Percentiles rank a stretch among this genome's conserved stretches.
Evolutionary conservation across 495 filamentous ascomycete species (phyloP).

Genomic region (Xylaria venustula): DNA sequence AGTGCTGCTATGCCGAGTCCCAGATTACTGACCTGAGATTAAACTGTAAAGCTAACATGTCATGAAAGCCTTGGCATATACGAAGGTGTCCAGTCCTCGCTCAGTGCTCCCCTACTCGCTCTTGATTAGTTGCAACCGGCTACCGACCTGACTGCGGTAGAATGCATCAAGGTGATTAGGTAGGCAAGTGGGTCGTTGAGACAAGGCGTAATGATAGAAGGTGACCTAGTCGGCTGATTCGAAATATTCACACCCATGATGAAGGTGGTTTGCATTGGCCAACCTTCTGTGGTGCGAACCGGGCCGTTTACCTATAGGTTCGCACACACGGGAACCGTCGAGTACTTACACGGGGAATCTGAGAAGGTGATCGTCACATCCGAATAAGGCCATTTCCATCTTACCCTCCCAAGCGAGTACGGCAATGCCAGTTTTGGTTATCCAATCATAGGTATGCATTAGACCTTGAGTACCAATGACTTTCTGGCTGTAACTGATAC

Average conservation of each 20-base stretch:
- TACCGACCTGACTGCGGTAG: conserved; percentile 12
- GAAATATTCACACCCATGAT: conserved; percentile 2
- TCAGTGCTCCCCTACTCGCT: background rate
- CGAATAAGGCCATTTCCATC: background rate
- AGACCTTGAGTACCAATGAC: background rate
- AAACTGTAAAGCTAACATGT: background rate
- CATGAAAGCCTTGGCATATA: background rate
- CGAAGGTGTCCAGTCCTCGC: background rate
- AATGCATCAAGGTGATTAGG: background rate
- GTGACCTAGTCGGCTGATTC: background rate
- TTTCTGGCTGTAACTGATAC: background rate
- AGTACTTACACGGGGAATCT: background rate
- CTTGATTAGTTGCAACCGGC: conserved; percentile 1
- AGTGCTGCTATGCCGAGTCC: background rate
- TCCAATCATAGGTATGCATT: background rate
- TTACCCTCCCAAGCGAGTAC: background rate
- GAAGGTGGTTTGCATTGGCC: background rate
- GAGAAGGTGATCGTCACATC: conserved; percentile 1
- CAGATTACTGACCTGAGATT: background rate
- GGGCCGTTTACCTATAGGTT: background rate
- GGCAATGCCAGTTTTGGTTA: background rate
- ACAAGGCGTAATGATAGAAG: background rate
- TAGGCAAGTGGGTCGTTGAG: conserved; percentile 8
- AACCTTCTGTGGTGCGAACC: background rate
- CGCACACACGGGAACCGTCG: background rate